Evolutionary conservation across 768 basidiomycete species (phyloP).

Genomic region (Fistulinella prunicolor): DNA sequence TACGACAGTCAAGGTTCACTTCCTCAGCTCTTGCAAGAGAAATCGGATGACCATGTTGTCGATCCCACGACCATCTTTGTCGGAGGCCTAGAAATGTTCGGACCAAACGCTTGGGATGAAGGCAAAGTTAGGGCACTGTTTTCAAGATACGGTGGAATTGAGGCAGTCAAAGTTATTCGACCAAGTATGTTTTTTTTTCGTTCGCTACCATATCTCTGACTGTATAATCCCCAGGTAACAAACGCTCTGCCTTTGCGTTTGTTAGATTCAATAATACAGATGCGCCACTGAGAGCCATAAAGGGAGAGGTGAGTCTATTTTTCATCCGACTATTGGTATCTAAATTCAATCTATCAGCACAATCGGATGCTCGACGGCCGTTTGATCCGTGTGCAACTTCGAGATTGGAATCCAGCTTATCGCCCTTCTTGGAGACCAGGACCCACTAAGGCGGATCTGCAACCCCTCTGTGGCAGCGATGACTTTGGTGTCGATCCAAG

Average conservation of each 20-base stretch:
- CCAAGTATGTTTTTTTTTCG: slow-evolving; percentile 48
- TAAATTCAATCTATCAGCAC: slow-evolving; percentile 45
- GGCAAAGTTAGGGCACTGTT: slow-evolving; percentile 58
- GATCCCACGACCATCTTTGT: slow-evolving; percentile 75
- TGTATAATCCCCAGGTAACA: slow-evolving; percentile 43
- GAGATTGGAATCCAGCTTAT: slow-evolving; percentile 62
- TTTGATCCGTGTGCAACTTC: slow-evolving; percentile 70
- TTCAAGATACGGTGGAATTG: slow-evolving; percentile 59
- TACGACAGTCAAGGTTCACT: slow-evolving; percentile 21
- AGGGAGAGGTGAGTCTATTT: slow-evolving; percentile 49
- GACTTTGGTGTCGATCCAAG: slow-evolving; percentile 12
- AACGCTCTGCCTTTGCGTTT: slow-evolving; percentile 74
- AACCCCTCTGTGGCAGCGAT: slow-evolving; percentile 10
- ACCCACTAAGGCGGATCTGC: slow-evolving; percentile 35
- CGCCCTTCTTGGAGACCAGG: slow-evolving; percentile 37
- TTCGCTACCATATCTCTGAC: neutral
- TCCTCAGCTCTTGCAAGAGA: slow-evolving; percentile 21
- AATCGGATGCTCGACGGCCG: slow-evolving; percentile 68
- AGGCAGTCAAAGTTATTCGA: slow-evolving; percentile 61
- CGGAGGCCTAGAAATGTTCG: slow-evolving; percentile 67
- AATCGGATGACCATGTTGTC: slow-evolving; percentile 38
- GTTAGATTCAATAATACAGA: slow-evolving; percentile 66
- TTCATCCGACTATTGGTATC: neutral
- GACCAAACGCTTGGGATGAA: slow-evolving; percentile 67
- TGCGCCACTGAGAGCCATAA: slow-evolving; percentile 63